Percentiles rank a stretch among this genome's conserved stretches.
phyloP scores from a whole-genome alignment of 495 filamentous ascomycete species.

The Pyrenula massariospora region DNA sequence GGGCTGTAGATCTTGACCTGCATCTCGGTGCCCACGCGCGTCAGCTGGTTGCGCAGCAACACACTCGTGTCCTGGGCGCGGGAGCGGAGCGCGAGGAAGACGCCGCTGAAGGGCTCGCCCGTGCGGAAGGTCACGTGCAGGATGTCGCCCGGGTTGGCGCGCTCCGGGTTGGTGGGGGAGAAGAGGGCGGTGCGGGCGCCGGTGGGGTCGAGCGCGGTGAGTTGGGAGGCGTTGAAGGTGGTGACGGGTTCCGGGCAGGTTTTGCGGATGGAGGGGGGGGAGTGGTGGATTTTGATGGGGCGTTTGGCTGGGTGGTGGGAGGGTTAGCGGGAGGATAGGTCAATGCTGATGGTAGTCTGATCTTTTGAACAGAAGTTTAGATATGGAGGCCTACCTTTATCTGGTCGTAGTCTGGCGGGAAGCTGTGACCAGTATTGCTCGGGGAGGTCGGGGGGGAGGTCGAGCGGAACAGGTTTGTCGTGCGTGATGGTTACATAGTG shows the following conservation, averaged over 20 bases:
- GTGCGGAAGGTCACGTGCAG: constrained; percentile 73
- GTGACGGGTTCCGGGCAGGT: constrained; percentile 49
- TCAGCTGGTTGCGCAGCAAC: constrained; percentile 70
- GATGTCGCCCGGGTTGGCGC: constrained; percentile 72
- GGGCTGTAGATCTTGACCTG: constrained; percentile 90
- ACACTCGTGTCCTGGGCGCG: constrained; percentile 78
- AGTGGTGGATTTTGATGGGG: constrained; percentile 40
- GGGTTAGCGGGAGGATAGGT: constrained; percentile 7
- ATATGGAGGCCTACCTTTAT: constrained; percentile 16
- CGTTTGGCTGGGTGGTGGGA: constrained; percentile 20
- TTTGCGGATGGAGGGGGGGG: constrained; percentile 30
- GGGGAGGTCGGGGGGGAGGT: constrained; percentile 30
- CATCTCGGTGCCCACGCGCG: constrained; percentile 87
- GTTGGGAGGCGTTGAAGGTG: constrained; percentile 50
- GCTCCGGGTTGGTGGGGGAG: constrained; percentile 56
- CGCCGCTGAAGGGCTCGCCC: constrained; percentile 83
- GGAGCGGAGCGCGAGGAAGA: constrained; percentile 72
- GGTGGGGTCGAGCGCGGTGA: constrained; percentile 66
- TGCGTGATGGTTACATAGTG: constrained; percentile 29
- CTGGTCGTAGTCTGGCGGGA: constrained; percentile 23
- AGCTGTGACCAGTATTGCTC: constrained; percentile 30
- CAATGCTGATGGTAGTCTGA: neutral
- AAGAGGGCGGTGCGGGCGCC: constrained; percentile 75
- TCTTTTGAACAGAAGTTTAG: neutral
- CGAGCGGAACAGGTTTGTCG: constrained; percentile 19